Conservation (phyloP, 139 green algal species). For the Volvox reticuliferus region DNA sequence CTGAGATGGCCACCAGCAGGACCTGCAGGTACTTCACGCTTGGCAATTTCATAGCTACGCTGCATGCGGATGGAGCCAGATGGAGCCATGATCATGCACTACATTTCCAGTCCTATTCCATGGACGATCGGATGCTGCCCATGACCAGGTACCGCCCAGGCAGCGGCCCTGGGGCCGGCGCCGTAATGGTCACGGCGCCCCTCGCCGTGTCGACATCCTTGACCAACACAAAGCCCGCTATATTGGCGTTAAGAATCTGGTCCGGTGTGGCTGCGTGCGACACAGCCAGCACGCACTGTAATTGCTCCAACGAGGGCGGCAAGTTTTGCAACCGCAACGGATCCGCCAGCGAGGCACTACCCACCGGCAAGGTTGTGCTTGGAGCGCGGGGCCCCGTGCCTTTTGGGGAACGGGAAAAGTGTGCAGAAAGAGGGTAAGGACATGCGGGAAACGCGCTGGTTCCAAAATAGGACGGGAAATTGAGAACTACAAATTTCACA, state of each 20-base stretch:
- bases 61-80: no score
- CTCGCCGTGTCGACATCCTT: constrained; percentile 76
- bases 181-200: constrained; percentile 80
- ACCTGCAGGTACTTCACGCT: no score
- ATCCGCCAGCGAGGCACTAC: constrained; percentile 68
- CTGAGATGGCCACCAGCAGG: no score
- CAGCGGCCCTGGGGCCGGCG: constrained; percentile 79
- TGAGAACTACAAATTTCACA: no score
- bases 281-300: constrained; percentile 90
- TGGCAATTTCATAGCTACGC: no score
- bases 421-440: no score
- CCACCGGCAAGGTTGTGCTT: constrained; percentile 86
- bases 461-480: no score
- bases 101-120: background rate
- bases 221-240: constrained; percentile 87
- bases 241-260: constrained; percentile 75
- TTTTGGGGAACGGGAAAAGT: constrained; percentile 9
- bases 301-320: constrained; percentile 62
- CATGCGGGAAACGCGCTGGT: no score
- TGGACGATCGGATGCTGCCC: constrained; percentile 67
- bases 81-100: no score
- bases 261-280: constrained; percentile 80
- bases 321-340: constrained; percentile 72
- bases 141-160: constrained; percentile 84
- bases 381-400: constrained; percentile 83